Percentiles rank a stretch among this genome's conserved stretches.
Evolutionary conservation across 176 grass and related monocot species (phyloP).

Genomic region (Bonia amplexicaulis): DNA sequence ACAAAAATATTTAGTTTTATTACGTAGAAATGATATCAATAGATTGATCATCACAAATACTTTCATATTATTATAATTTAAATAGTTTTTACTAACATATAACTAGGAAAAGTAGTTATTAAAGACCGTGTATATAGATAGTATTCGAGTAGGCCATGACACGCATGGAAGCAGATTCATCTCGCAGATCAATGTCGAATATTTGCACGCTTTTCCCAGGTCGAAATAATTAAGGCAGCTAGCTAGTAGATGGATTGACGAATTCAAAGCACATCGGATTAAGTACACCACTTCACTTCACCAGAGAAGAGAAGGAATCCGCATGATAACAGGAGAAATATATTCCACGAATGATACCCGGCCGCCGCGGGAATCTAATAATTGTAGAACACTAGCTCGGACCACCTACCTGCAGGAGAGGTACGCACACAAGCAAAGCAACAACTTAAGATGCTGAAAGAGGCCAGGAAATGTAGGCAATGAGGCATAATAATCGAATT

Average conservation of each 20-base stretch:
- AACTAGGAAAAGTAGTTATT: no score
- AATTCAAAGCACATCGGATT: neutral
- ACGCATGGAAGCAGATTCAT: neutral
- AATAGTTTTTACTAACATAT: no score
- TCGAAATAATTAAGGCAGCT: neutral
- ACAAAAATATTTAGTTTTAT: no score
- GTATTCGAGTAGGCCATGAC: neutral
- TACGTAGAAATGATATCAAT: no score
- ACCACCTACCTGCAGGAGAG: neutral
- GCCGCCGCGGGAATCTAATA: neutral
- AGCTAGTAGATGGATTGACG: neutral
- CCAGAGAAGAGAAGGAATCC: neutral
- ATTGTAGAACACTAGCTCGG: neutral
- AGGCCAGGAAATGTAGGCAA: no score
- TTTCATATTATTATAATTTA: no score
- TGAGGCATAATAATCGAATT: neutral
- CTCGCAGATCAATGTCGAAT: neutral
- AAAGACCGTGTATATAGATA: no score
- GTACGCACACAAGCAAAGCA: neutral
- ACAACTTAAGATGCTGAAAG: neutral
- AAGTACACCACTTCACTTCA: neutral
- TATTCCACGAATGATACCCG: neutral
- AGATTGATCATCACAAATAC: no score
- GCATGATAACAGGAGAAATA: neutral
- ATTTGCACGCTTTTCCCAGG: neutral